A percentile compares a stretch with the other conserved stretches of the same genome.
These are phyloP conservation scores for Fusarium sp. DNA, from an alignment of 2,329 filamentous ascomycete species.

Conservation along the genomic window DNA sequence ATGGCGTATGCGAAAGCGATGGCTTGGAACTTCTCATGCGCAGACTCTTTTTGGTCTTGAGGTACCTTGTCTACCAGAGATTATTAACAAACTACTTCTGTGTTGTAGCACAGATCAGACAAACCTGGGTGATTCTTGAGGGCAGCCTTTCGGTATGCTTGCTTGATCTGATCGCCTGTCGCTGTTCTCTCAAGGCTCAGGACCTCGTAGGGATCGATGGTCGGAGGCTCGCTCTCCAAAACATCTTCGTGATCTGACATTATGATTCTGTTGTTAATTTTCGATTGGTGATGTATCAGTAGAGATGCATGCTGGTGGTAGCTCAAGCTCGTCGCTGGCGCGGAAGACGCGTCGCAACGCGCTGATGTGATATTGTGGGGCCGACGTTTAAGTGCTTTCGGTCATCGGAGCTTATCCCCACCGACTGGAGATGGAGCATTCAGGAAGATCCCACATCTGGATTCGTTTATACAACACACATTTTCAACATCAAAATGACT, in stretches of 20 bases:
- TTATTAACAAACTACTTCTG: slow-evolving; percentile 20
- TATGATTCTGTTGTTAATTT: slow-evolving; percentile 30
- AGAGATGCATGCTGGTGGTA: not conserved
- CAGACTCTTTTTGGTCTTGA: slow-evolving; percentile 73
- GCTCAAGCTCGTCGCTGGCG: not conserved
- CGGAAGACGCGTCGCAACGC: slow-evolving; percentile 40
- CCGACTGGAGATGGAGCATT: slow-evolving; percentile 20
- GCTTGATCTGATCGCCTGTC: slow-evolving; percentile 83
- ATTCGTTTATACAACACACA: not conserved
- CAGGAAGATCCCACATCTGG: not conserved
- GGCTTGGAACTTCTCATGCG: slow-evolving; percentile 85
- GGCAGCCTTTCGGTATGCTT: slow-evolving; percentile 90
- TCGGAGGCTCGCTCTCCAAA: slow-evolving; percentile 67
- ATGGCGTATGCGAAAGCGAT: slow-evolving; percentile 95
- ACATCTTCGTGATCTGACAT: slow-evolving; percentile 66
- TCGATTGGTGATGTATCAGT: slow-evolving; percentile 15
- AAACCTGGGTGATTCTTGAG: slow-evolving; percentile 87
- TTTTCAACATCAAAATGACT: slow-evolving; percentile 35
- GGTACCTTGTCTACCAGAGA: slow-evolving; percentile 77
- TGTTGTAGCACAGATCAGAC: slow-evolving; percentile 20
- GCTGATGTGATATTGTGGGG: slow-evolving; percentile 33
- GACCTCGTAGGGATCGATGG: slow-evolving; percentile 81
- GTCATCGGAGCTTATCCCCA: slow-evolving; percentile 35
- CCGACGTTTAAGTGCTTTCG: slow-evolving; percentile 41
- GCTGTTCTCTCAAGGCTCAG: slow-evolving; percentile 78